These are phyloP conservation scores for Hirschioporus abietinus DNA, from an alignment of 768 basidiomycete species.

Conservation along the genomic window DNA sequence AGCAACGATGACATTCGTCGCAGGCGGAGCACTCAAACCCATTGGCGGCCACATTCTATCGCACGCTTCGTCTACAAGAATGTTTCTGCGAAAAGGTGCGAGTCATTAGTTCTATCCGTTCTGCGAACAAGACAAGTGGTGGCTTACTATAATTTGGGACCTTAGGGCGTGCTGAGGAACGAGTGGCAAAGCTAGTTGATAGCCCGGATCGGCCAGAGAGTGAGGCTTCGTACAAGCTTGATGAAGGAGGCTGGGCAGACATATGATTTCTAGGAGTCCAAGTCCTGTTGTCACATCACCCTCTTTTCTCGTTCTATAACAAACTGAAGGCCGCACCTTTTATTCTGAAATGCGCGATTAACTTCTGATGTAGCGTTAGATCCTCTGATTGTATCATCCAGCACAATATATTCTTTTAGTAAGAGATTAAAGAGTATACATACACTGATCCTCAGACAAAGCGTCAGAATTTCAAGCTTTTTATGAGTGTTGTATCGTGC, in stretches of 20 bases:
- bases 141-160: slow-evolving; percentile 1
- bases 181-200: slow-evolving; percentile 86
- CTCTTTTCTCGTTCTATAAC: no score
- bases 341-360: background rate
- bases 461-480: no score
- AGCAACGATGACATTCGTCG: slow-evolving; percentile 92
- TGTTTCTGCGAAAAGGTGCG: slow-evolving; percentile 83
- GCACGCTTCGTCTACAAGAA: slow-evolving; percentile 81
- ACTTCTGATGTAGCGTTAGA: background rate
- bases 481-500: no score
- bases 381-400: background rate
- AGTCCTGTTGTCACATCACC: no score
- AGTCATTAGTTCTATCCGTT: background rate
- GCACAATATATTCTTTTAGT: no score
- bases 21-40: slow-evolving; percentile 87
- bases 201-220: slow-evolving; percentile 87
- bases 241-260: slow-evolving; percentile 88
- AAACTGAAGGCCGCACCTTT: no score
- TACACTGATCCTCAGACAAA: no score
- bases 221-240: slow-evolving; percentile 86
- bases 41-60: slow-evolving; percentile 88
- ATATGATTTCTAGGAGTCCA: slow-evolving; percentile 51
- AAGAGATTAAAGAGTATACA: no score
- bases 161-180: slow-evolving; percentile 84
- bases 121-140: background rate